Evolutionary conservation across 257 asterid species (phyloP).

Genomic region (Mentha longifolia): DNA sequence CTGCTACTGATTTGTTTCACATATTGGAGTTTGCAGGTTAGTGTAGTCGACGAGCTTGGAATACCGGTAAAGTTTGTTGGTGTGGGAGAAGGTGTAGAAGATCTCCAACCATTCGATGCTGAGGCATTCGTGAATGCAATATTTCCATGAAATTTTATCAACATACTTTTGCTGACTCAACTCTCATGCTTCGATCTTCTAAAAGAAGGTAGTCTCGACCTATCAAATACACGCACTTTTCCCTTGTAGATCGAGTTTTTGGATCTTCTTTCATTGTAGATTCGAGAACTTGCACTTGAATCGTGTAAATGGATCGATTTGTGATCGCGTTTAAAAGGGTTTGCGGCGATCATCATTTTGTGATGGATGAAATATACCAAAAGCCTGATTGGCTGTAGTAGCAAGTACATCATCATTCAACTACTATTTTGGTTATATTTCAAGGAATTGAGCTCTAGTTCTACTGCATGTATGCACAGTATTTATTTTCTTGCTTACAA

Average conservation of each 20-base stretch:
- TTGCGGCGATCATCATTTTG: not conserved
- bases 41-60: slow-evolving; percentile 95
- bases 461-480: no score
- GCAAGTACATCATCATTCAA: not conserved
- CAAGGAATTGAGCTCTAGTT: no score
- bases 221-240: not conserved
- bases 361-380: no score
- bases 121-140: slow-evolving; percentile 90
- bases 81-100: slow-evolving; percentile 87
- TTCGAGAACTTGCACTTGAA: slow-evolving; percentile 16
- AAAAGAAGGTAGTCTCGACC: not conserved
- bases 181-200: not conserved
- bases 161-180: not conserved
- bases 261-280: not conserved
- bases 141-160: slow-evolving; percentile 59
- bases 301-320: slow-evolving; percentile 1
- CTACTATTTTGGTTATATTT: not conserved
- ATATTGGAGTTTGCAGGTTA: slow-evolving; percentile 56
- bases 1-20: not conserved
- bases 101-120: slow-evolving; percentile 91
- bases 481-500: no score
- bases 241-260: not conserved
- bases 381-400: not conserved
- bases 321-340: not conserved
- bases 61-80: slow-evolving; percentile 97